A percentile compares a stretch with the other conserved stretches of the same genome.
phyloP scores from a whole-genome alignment of 257 asterid genomes.

The Verbascum thapsus region DNA sequence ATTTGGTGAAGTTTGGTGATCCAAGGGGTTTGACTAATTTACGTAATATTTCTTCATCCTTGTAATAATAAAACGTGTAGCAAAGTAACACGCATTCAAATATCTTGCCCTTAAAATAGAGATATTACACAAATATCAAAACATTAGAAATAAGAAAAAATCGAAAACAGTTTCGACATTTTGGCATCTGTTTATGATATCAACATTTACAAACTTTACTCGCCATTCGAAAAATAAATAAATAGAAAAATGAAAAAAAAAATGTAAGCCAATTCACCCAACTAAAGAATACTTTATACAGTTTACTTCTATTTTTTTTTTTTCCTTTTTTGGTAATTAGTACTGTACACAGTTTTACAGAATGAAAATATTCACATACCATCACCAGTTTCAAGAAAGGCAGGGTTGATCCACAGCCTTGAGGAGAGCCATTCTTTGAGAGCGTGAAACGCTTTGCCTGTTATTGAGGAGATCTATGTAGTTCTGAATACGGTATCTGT shows the following conservation, averaged over 20 bases:
- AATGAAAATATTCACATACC: conserved; percentile 23
- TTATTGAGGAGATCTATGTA: conserved; percentile 68
- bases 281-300: conserved; percentile 25
- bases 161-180: no score
- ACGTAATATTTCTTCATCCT: not conserved
- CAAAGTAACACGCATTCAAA: no score
- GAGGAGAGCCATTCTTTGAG: conserved; percentile 61
- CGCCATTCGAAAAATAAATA: conserved; percentile 20
- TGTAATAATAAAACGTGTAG: no score
- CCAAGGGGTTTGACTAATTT: conserved; percentile 35
- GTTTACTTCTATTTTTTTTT: no score
- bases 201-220: conserved; percentile 25
- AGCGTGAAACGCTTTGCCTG: conserved; percentile 66
- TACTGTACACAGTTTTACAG: conserved; percentile 30
- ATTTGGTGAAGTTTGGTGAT: conserved; percentile 52
- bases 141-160: no score
- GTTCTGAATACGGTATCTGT: conserved; percentile 62
- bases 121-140: not conserved
- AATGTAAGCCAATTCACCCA: not conserved
- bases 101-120: no score
- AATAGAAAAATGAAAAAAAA: not conserved
- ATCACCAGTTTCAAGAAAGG: conserved; percentile 38
- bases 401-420: conserved; percentile 49
- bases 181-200: no score
- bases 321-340: no score